phyloP scores from a whole-genome alignment of 2,329 filamentous ascomycete genomes.

The Pestalotiopsis sp. region DNA sequence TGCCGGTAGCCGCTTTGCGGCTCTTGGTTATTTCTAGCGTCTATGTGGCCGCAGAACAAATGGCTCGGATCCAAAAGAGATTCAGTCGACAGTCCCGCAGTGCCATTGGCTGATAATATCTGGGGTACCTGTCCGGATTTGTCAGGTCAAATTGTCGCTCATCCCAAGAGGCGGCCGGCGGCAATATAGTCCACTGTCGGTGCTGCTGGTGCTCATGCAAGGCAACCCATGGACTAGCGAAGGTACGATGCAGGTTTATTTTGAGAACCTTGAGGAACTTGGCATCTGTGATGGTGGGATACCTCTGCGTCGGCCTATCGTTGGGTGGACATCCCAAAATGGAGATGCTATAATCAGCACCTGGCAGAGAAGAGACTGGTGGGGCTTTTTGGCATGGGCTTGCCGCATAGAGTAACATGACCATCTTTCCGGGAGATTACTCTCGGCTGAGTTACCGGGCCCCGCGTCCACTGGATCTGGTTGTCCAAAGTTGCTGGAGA shows the following conservation, averaged over 20 bases:
- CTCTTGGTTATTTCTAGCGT: constrained; percentile 3
- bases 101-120: not conserved
- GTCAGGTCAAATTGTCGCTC: constrained; percentile 4
- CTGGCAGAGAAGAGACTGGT: not conserved
- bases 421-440: not conserved
- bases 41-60: not conserved
- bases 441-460: not conserved
- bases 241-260: not conserved
- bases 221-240: not conserved
- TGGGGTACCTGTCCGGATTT: constrained; percentile 3
- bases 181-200: not conserved
- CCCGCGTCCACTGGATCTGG: not conserved
- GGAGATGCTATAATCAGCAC: not conserved
- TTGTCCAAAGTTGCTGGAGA: not conserved
- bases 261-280: constrained; percentile 6
- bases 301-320: not conserved
- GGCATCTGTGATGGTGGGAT: not conserved
- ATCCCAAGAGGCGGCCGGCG: not conserved
- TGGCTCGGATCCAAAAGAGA: not conserved
- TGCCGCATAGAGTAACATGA: not conserved
- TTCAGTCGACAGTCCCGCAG: not conserved
- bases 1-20: constrained; percentile 8
- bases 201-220: not conserved
- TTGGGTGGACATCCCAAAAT: no score
- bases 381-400: not conserved